phyloP scores from a whole-genome alignment of 768 basidiomycete species.

The Grammothele lineata region DNA sequence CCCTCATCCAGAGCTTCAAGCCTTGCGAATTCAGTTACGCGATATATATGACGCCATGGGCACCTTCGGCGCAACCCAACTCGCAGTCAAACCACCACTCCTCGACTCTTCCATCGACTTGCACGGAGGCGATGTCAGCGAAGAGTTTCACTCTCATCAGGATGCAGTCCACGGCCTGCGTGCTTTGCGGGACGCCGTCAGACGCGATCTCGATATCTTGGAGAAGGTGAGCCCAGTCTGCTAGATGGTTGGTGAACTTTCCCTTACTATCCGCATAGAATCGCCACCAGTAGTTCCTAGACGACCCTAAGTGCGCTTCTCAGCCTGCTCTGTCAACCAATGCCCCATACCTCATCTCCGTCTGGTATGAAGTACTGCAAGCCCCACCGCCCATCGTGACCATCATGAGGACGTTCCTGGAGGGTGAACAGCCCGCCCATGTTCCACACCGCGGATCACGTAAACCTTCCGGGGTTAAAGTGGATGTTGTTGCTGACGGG shows the following conservation, averaged over 20 bases:
- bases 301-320: constrained; percentile 39
- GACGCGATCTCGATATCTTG: constrained; percentile 38
- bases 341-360: constrained; percentile 73
- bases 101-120: constrained; percentile 30
- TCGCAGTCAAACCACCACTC: constrained; percentile 26
- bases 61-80: constrained; percentile 21
- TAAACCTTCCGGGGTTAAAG: constrained; percentile 48
- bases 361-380: constrained; percentile 74
- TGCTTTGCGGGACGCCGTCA: constrained; percentile 37
- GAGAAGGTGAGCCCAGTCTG: constrained; percentile 30
- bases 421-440: constrained; percentile 15
- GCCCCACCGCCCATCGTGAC: constrained; percentile 54
- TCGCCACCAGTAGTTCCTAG: constrained; percentile 55
- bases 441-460: constrained; percentile 15
- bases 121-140: constrained; percentile 1
- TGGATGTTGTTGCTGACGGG: constrained; percentile 76
- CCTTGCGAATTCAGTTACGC: constrained; percentile 22
- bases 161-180: constrained; percentile 37
- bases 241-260: neutral
- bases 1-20: constrained; percentile 25
- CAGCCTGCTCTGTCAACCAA: constrained; percentile 64
- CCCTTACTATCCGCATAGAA: neutral
- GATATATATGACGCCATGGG: constrained; percentile 22
- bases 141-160: constrained; percentile 11
- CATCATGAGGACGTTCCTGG: constrained; percentile 52